A percentile compares a stretch with the other conserved stretches of the same genome.
Evolutionary conservation across 2,329 filamentous ascomycete species (phyloP).

Genomic region (Talaromyces islandicus): DNA sequence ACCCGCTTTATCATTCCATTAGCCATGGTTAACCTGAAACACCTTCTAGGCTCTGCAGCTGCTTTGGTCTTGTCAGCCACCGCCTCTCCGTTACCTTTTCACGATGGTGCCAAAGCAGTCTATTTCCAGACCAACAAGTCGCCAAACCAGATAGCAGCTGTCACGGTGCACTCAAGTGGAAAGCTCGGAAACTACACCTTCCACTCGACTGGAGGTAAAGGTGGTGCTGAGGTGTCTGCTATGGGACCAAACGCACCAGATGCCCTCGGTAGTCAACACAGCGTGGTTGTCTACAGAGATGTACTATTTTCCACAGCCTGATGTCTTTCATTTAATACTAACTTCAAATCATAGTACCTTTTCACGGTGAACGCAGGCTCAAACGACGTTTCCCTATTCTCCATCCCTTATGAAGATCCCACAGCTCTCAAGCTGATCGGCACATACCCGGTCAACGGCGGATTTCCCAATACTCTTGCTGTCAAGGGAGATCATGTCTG

Average conservation of each 20-base stretch:
- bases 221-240: not conserved
- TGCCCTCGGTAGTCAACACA: not conserved
- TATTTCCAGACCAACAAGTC: conserved; percentile 1
- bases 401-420: not conserved
- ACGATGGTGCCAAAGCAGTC: not conserved
- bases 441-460: not conserved
- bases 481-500: not conserved
- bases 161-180: not conserved
- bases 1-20: not conserved
- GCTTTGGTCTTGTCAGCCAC: not conserved
- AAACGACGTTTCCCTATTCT: not conserved
- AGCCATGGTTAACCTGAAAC: not conserved
- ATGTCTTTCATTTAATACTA: not conserved
- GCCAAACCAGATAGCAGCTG: not conserved
- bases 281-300: not conserved
- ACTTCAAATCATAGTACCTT: not conserved
- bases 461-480: not conserved
- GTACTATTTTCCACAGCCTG: not conserved
- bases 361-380: not conserved
- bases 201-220: not conserved
- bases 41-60: not conserved
- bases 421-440: not conserved
- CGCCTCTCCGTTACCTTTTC: not conserved
- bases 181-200: not conserved
- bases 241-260: not conserved